Percentiles rank a stretch among this genome's conserved stretches.
Evolutionary conservation across 306 rosid species (phyloP).

Genomic region (Ormosia semicastrata): DNA sequence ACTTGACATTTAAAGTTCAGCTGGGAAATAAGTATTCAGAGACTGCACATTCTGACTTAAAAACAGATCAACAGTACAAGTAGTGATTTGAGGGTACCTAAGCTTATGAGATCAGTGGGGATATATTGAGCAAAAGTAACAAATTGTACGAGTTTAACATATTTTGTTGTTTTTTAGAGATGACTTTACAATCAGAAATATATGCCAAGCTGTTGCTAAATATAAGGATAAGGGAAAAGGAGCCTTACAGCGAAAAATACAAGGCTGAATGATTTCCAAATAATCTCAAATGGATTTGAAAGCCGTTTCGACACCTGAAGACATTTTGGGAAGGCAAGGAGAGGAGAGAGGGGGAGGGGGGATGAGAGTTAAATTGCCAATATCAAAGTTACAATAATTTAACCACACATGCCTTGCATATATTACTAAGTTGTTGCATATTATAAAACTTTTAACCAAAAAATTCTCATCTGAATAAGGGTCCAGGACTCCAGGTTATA

Average conservation of each 20-base stretch:
- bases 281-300: slow-evolving; percentile 78
- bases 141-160: slow-evolving; percentile 14
- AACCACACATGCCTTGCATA: slow-evolving; percentile 21
- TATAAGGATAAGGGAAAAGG: slow-evolving; percentile 11
- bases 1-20: slow-evolving; percentile 1
- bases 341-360: background rate
- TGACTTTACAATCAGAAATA: slow-evolving; percentile 16
- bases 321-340: background rate
- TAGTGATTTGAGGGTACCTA: background rate
- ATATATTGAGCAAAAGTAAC: background rate
- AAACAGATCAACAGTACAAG: background rate
- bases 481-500: background rate
- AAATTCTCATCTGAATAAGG: background rate
- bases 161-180: background rate
- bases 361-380: slow-evolving; percentile 6
- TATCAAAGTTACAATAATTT: slow-evolving; percentile 10
- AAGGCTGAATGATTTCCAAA: slow-evolving; percentile 96
- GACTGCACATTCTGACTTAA: background rate
- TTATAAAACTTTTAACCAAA: background rate
- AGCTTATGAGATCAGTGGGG: background rate
- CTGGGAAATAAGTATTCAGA: background rate
- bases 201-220: background rate
- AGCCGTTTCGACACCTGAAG: slow-evolving; percentile 68
- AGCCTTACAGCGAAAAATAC: slow-evolving; percentile 90
- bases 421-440: background rate